Evolutionary conservation across 768 basidiomycete species (phyloP), one percentile per base, ranked within the genome.

Genomic region (Suillus clintonianus): DNA sequence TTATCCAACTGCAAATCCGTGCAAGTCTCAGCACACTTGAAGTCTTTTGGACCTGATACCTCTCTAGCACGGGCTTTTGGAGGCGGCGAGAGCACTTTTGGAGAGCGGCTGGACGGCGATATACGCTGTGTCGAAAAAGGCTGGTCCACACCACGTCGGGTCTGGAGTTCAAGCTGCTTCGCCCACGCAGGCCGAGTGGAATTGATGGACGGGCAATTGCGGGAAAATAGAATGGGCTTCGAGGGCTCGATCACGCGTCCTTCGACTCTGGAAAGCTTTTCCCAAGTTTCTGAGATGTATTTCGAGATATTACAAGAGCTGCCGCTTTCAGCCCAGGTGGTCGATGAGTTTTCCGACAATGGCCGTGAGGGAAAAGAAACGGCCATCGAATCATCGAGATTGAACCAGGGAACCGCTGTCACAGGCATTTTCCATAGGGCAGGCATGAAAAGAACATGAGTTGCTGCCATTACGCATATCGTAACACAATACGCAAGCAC

Each of bases 381-480:
- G 37, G 15, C 27, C 17, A 60, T n/a, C 34, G 66, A 56, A 27
- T 59, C 34, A n/a, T 43, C 59, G 3, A 60, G 63, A 62, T 71
- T 47, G 70, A 89, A 91, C 90, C 90, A 91, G 17, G 81, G 80
- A 22, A 89, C 77, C 15, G 77, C 71, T 64, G 83, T 83, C 39
- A 90, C 72, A 11, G 82, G 79, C 47, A 76, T 77, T 34, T 57
- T 73, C 89, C 89, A 91, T 60, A 91, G 76, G 50, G 76, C 74
- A 10, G 82, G 79, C 65, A 83, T 71, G 11, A 68, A 66, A 56
- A 68, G 67, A 30, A 74, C 70, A 67, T 91, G 89, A 3, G 80
- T 70, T 67, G 83, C 72, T 24, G 82, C 71, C 60, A 80, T 71
- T 62, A 84, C 74, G 68, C 83, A 78, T 30, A 91, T 76, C 4